A percentile compares a stretch with the other conserved stretches of the same genome.
These are phyloP conservation scores for Debaryomycetaceae sp. DNA, from an alignment of 1,139 yeast species.

Conservation along the genomic window DNA sequence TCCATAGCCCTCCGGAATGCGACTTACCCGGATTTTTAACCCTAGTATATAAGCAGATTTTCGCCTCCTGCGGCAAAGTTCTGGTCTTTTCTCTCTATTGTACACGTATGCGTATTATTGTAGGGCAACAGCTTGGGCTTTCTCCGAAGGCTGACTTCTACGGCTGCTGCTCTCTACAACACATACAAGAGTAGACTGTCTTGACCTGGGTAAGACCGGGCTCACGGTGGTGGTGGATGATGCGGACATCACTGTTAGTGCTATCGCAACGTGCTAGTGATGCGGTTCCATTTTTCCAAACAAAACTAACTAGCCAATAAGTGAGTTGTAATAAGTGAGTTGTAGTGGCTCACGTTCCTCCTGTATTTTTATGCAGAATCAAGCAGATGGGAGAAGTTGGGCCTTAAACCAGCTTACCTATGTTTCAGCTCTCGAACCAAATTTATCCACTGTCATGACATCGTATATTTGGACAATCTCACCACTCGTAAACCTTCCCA, in stretches of 20 bases:
- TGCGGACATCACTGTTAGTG: conserved; percentile 32
- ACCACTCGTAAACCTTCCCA: conserved; percentile 33
- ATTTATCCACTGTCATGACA: not conserved
- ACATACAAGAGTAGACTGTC: conserved; percentile 46
- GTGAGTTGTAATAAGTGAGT: no score
- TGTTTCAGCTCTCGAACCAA: no score
- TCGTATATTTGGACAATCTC: conserved; percentile 1
- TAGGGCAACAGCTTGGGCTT: conserved; percentile 39
- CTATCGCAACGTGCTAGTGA: conserved; percentile 20
- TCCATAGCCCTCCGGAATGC: no score
- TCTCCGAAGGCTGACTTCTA: conserved; percentile 19
- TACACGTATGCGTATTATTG: conserved; percentile 52
- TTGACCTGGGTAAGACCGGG: conserved; percentile 13
- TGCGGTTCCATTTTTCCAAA: conserved; percentile 48
- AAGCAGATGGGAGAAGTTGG: no score
- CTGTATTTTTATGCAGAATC: conserved; percentile 3
- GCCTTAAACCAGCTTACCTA: not conserved
- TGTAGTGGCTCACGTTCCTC: no score
- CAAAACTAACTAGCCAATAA: no score
- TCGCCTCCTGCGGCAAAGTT: no score
- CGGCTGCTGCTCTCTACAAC: conserved; percentile 52
- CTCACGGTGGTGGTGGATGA: conserved; percentile 39
- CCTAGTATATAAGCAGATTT: no score
- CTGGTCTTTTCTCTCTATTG: conserved; percentile 29
- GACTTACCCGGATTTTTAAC: no score